Base-by-base conservation (phyloP, 257 asterid genomes). In the Mitragyna speciosa region DNA sequence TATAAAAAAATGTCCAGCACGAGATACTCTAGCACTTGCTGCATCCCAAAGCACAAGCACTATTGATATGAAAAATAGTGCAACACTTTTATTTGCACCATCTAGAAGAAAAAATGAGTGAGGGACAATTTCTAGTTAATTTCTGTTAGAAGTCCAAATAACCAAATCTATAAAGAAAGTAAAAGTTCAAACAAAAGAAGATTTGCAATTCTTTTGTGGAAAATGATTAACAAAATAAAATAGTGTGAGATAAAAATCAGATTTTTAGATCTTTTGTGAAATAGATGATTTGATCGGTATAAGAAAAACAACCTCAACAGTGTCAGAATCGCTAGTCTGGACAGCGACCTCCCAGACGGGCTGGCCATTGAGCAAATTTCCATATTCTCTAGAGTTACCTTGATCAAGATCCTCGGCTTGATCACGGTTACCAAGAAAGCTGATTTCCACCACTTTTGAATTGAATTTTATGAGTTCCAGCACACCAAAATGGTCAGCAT, bases 261-360 rank as follows among this genome's bases (percentile, higher is more conserved):
- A 19, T 54, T 17, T 54, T 19, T 54, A 16, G 0, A 15, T 69
- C 19, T 31, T 69, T 28, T 6, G 39, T 7, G 4, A 7, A 3
- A 31, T 2, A 33, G 16, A 19, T 68, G 73, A 68, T 36, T 19
- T 36, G 73, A 68, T 7, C 47, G 47, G 26, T 47, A 5, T 4
- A 72, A 48, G 70, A 54, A 52, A 28, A 80, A 33, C 59, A 73
- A 94, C 98, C 98, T 92, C 82, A 82, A 87, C 75, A 54, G 74
- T 75, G 65, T 89, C 92, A 26, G 93, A 89, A 49, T 85, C 87
- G 75, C n/a, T 58, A 52, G 88, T 84, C 76, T 59, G 88, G 61
- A 92, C 93, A 59, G 94, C 96, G 81, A 94, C 96, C 80, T 92
- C 96, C 98, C 98, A 94, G 26, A 86, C 87, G 0, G 98, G 96